Conservation (phyloP, 768 basidiomycete genomes). For the Agaricus subrufescens region DNA sequence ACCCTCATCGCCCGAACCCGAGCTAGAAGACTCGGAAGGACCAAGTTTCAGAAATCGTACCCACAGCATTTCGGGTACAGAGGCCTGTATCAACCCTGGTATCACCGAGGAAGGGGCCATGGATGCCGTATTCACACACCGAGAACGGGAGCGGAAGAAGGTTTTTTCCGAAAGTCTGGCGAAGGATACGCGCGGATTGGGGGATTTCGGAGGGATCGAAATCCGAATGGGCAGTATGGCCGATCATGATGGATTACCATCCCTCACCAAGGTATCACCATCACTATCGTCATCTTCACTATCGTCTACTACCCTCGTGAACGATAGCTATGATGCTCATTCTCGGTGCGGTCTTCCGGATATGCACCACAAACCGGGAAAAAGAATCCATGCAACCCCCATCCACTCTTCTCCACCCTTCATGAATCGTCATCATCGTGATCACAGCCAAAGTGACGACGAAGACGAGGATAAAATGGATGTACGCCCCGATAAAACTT, state of each 20-base stretch:
- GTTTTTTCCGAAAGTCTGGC: neutral
- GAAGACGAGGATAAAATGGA: neutral
- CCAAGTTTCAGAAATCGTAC: neutral
- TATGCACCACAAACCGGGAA: neutral
- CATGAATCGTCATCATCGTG: neutral
- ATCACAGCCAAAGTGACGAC: neutral
- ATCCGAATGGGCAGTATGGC: neutral
- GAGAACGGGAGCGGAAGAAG: neutral
- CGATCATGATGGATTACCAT: conserved; percentile 7
- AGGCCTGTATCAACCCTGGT: conserved; percentile 8
- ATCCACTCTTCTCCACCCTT: neutral
- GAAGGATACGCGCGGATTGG: neutral
- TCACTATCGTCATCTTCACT: neutral
- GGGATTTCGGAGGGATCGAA: neutral
- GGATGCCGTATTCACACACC: conserved; percentile 8
- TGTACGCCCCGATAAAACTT: neutral
- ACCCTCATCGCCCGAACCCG: conserved; percentile 9
- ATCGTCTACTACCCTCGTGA: neutral
- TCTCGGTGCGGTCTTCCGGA: neutral
- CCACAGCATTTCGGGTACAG: conserved; percentile 2
- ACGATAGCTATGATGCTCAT: neutral
- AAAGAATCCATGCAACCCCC: neutral
- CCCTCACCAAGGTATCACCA: conserved; percentile 4
- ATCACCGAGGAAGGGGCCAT: conserved; percentile 12
- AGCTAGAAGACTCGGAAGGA: neutral